Percentiles rank a stretch among this genome's conserved stretches.
Evolutionary conservation across 768 basidiomycete species (phyloP).

Genomic region (Naganishia randhawae): DNA sequence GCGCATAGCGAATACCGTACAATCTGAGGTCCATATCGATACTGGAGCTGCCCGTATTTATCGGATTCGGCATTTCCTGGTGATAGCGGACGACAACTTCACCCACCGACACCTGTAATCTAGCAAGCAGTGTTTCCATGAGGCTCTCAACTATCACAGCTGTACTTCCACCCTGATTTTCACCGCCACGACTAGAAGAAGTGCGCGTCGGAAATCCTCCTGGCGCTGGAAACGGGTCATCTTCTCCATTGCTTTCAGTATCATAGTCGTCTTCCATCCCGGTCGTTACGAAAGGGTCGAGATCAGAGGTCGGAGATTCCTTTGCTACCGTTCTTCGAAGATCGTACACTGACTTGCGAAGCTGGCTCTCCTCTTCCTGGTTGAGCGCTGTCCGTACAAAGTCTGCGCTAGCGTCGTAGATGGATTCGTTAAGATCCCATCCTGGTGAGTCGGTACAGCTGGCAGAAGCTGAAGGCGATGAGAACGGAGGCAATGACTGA

Average conservation of each 20-base stretch:
- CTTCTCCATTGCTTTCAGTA: background rate
- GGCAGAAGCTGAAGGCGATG: background rate
- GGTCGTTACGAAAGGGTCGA: slow-evolving; percentile 8
- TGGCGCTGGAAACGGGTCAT: slow-evolving; percentile 21
- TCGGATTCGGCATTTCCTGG: slow-evolving; percentile 25
- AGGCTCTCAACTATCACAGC: slow-evolving; percentile 43
- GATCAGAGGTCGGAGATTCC: background rate
- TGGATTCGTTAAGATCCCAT: slow-evolving; percentile 66
- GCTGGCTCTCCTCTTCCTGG: slow-evolving; percentile 64
- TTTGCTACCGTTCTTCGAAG: background rate
- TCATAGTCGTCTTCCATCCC: background rate
- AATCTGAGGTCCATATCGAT: slow-evolving; percentile 41
- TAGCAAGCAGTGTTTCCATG: slow-evolving; percentile 48
- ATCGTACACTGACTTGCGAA: slow-evolving; percentile 66
- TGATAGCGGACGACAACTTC: slow-evolving; percentile 40
- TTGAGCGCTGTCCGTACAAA: slow-evolving; percentile 71
- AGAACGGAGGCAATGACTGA: background rate
- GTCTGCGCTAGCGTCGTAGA: slow-evolving; percentile 76
- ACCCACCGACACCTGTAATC: slow-evolving; percentile 46
- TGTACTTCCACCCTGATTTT: slow-evolving; percentile 34
- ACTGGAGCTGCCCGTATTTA: slow-evolving; percentile 20
- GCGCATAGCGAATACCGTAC: slow-evolving; percentile 37
- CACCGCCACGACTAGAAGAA: background rate
- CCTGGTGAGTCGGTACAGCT: slow-evolving; percentile 28
- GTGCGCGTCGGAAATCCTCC: slow-evolving; percentile 24